phyloP scores from a whole-genome alignment of 148 eudicot species.

The Nepenthes mirabilis region DNA sequence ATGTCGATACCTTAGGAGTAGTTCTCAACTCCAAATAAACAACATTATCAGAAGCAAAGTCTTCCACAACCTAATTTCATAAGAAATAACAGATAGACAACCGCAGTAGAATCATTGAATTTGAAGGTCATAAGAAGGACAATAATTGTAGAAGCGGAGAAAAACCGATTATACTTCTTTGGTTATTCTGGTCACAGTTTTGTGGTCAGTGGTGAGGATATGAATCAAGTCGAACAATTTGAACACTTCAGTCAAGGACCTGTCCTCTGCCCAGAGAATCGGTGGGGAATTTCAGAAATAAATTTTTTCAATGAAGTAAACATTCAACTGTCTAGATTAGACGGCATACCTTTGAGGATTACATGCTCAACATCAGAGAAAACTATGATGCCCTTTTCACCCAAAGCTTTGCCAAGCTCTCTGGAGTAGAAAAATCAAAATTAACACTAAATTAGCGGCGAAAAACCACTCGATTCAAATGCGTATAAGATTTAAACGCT shows the following conservation, averaged over 20 bases:
- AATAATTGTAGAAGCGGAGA: background rate
- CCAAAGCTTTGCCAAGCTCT: constrained; percentile 78
- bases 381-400: constrained; percentile 54
- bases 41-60: constrained; percentile 93
- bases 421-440: constrained; percentile 23
- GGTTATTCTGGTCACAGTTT: constrained; percentile 66
- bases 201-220: constrained; percentile 72
- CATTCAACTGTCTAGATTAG: background rate
- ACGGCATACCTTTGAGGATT: constrained; percentile 50
- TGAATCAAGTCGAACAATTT: constrained; percentile 92
- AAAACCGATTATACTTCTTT: constrained; percentile 47
- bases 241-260: constrained; percentile 80
- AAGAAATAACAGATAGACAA: background rate
- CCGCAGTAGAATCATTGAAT: constrained; percentile 1
- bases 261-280: constrained; percentile 33
- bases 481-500: too few species aligned
- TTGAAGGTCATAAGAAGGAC: background rate
- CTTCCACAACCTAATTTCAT: constrained; percentile 67
- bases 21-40: constrained; percentile 93
- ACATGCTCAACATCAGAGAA: constrained; percentile 82
- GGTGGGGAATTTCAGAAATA: constrained; percentile 3
- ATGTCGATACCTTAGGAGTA: constrained; percentile 71
- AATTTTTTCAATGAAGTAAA: background rate
- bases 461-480: background rate
- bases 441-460: background rate